phyloP scores from a whole-genome alignment of 176 grass and related monocot species.

The Panicum miliaceum region DNA sequence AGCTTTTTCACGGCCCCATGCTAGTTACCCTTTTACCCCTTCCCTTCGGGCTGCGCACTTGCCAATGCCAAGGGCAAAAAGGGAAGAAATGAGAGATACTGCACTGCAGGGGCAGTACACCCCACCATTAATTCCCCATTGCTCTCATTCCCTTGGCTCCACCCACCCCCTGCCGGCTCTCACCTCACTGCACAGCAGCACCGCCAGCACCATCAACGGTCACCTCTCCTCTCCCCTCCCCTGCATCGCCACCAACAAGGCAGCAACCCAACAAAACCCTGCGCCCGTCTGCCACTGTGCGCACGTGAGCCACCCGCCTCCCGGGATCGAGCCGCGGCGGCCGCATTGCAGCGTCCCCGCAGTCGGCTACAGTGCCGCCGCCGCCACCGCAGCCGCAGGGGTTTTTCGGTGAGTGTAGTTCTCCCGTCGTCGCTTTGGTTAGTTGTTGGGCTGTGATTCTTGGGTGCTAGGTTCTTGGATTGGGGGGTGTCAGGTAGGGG shows the following conservation, averaged over 20 bases:
- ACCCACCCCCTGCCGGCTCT: background rate
- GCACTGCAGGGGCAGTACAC: background rate
- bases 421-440: background rate
- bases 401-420: background rate
- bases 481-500: background rate
- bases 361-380: background rate
- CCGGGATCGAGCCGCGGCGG: background rate
- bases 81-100: background rate
- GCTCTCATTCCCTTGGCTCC: conserved; percentile 11
- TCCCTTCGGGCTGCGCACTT: background rate
- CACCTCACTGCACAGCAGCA: background rate
- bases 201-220: conserved; percentile 10
- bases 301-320: conserved; percentile 18
- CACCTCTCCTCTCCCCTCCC: background rate
- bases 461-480: background rate
- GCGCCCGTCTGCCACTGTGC: background rate
- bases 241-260: background rate
- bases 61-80: background rate
- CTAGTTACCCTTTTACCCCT: background rate
- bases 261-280: conserved; percentile 34
- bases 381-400: background rate
- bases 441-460: background rate
- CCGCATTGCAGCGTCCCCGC: conserved; percentile 14
- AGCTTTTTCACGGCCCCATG: too few species aligned
- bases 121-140: background rate